phyloP scores from a whole-genome alignment of 2,329 filamentous ascomycete genomes.

The Phyllosticta citrichinensis region DNA sequence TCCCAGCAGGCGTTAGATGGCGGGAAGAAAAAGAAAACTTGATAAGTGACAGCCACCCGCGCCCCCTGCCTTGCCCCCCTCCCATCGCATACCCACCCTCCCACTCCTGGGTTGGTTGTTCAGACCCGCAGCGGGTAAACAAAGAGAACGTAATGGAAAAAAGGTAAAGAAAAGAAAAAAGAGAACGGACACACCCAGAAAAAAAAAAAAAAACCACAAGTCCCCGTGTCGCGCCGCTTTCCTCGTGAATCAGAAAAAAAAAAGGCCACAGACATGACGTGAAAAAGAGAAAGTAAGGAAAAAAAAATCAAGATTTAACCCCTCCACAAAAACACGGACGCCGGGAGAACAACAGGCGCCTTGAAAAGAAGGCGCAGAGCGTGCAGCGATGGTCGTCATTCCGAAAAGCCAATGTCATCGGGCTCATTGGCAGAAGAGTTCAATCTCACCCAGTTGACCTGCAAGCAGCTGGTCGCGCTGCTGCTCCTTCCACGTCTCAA shows the following conservation, averaged over 20 bases:
- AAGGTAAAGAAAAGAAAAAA: background rate
- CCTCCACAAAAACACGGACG: background rate
- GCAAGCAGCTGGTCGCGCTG: conserved; percentile 49
- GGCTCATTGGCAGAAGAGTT: conserved; percentile 37
- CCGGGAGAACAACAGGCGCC: background rate
- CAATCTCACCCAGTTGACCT: conserved; percentile 74
- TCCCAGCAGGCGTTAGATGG: too few relatives aligned
- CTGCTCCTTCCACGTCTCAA: conserved; percentile 85
- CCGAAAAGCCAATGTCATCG: background rate
- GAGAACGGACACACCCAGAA: background rate
- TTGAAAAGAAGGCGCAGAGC: background rate
- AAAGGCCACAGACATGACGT: background rate
- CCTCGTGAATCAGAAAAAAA: background rate
- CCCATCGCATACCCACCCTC: too few relatives aligned
- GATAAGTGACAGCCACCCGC: too few relatives aligned
- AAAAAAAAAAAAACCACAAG: background rate
- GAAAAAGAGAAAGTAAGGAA: background rate
- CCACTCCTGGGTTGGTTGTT: too few relatives aligned
- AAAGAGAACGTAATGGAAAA: background rate
- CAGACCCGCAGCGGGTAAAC: background rate
- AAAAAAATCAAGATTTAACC: background rate
- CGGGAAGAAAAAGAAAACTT: too few relatives aligned
- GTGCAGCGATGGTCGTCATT: background rate
- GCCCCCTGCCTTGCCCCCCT: too few relatives aligned
- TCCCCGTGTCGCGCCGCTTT: background rate